These are phyloP conservation scores for Fraxinus albicans DNA, from an alignment of 305 asterid genomes.

Conservation along the genomic window DNA sequence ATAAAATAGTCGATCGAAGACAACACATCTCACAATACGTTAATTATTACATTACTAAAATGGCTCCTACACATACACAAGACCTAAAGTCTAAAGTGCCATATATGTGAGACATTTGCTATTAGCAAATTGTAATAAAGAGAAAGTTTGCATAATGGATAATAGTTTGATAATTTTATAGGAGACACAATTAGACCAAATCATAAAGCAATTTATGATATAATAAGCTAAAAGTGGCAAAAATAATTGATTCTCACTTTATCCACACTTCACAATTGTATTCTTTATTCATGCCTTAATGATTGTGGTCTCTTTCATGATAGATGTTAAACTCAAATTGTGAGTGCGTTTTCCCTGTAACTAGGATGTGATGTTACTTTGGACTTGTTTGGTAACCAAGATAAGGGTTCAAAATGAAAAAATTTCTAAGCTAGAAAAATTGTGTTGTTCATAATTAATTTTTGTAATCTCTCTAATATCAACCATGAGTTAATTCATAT, in stretches of 20 bases:
- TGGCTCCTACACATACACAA: too few relatives aligned
- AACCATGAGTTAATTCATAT: too few relatives aligned
- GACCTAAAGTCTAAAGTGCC: background rate
- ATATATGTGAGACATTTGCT: background rate
- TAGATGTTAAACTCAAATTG: constrained; percentile 7
- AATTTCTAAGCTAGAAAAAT: too few relatives aligned
- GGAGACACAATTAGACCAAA: background rate
- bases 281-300: constrained; percentile 28
- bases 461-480: too few relatives aligned
- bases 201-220: constrained; percentile 23
- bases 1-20: too few relatives aligned
- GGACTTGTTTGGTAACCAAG: background rate
- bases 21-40: background rate
- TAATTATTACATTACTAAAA: background rate
- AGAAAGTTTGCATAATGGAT: background rate
- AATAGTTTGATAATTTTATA: background rate
- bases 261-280: constrained; percentile 13
- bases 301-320: constrained; percentile 35
- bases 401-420: background rate
- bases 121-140: background rate
- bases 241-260: constrained; percentile 20
- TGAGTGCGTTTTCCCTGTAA: constrained; percentile 38
- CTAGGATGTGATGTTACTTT: constrained; percentile 3
- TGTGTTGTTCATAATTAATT: too few relatives aligned
- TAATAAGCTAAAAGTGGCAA: constrained; percentile 11